phyloP scores from a whole-genome alignment of 2,329 filamentous ascomycete genomes.

The Taxawa tesnikishii region DNA sequence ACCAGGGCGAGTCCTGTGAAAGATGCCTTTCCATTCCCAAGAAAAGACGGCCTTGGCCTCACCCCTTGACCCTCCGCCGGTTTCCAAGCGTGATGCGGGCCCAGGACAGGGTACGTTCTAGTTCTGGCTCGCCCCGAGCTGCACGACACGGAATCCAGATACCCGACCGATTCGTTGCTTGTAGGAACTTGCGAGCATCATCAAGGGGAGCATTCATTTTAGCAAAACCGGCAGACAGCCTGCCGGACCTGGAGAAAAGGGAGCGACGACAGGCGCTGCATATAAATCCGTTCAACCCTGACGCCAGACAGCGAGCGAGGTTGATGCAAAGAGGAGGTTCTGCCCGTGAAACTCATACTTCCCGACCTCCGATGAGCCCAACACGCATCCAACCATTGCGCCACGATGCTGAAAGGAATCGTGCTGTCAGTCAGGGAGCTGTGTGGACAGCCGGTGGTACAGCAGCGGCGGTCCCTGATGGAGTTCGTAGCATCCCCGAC shows the following conservation, averaged over 20 bases:
- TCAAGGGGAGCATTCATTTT: slow-evolving; percentile 3
- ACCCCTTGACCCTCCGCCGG: no score
- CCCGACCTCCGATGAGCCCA: background rate
- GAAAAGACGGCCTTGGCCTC: no score
- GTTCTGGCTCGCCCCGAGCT: background rate
- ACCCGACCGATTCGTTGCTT: slow-evolving; percentile 48
- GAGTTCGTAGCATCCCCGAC: slow-evolving; percentile 34
- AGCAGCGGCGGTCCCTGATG: slow-evolving; percentile 34
- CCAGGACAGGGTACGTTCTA: no score
- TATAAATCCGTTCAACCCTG: slow-evolving; percentile 3
- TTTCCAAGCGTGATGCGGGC: no score
- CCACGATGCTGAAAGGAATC: background rate
- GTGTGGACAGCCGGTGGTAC: slow-evolving; percentile 70
- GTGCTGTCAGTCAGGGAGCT: slow-evolving; percentile 48
- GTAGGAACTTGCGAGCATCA: slow-evolving; percentile 8
- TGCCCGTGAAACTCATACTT: background rate
- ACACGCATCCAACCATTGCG: slow-evolving; percentile 2
- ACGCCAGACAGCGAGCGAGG: no score
- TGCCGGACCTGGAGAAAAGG: slow-evolving; percentile 1
- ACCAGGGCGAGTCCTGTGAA: background rate
- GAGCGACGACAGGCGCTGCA: slow-evolving; percentile 1
- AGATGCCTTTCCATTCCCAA: background rate
- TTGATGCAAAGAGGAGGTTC: background rate
- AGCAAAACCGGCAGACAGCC: slow-evolving; percentile 1
- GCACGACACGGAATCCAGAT: slow-evolving; percentile 16